Percentiles rank a stretch among this genome's conserved stretches.
Conservation (phyloP, 1,284 basidiomycete species). For the Boletus sp. region DNA sequence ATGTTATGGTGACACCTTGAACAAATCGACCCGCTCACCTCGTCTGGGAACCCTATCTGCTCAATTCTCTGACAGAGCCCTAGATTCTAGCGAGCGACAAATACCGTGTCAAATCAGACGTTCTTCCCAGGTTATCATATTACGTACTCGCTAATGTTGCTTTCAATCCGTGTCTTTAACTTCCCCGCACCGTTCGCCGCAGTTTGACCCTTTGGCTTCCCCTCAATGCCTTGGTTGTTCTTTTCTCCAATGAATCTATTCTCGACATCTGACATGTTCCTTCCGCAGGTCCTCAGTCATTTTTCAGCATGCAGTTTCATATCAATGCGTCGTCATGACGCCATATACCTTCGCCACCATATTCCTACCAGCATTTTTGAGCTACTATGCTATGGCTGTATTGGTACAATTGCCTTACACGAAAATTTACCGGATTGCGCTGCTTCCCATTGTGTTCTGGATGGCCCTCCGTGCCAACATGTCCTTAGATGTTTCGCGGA, state of each 20-base stretch:
- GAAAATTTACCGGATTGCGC: constrained; percentile 21
- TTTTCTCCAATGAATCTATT: not conserved
- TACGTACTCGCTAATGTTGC: too few species aligned
- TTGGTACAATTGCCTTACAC: constrained; percentile 33
- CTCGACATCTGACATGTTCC: constrained; percentile 10
- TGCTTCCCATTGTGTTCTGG: constrained; percentile 34
- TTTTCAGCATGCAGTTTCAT: constrained; percentile 17
- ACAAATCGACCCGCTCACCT: too few species aligned
- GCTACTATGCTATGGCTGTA: constrained; percentile 36
- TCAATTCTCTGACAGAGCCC: too few species aligned
- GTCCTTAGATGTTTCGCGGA: constrained; percentile 31
- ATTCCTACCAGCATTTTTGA: constrained; percentile 23
- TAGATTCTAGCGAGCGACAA: too few species aligned
- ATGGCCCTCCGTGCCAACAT: constrained; percentile 17
- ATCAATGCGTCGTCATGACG: constrained; percentile 26
- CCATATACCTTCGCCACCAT: constrained; percentile 25
- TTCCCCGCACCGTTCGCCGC: not conserved
- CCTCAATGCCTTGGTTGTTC: constrained; percentile 27
- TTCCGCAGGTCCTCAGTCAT: constrained; percentile 14
- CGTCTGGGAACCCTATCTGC: too few species aligned
- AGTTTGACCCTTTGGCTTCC: not conserved
- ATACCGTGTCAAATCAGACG: too few species aligned
- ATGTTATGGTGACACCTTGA: too few species aligned
- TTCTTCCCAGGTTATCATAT: too few species aligned
- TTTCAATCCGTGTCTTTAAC: not conserved